These are phyloP conservation scores for Exophiala spinifera DNA, from an alignment of 2,329 filamentous ascomycete species.

Conservation along the genomic window DNA sequence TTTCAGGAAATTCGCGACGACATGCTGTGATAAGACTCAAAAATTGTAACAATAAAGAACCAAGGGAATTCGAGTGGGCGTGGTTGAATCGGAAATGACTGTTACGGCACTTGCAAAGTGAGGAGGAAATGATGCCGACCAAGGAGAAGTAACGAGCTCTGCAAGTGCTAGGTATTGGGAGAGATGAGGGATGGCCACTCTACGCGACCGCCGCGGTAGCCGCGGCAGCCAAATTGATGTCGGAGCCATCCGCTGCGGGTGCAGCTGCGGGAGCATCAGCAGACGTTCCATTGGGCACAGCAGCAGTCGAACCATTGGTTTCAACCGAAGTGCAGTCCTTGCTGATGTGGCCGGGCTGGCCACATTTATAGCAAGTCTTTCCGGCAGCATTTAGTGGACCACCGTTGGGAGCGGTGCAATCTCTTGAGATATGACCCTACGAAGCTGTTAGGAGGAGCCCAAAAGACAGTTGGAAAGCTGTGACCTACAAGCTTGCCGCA, in stretches of 20 bases:
- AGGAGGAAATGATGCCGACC: not conserved
- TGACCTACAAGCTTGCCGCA: slow-evolving; percentile 72
- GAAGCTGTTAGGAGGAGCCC: slow-evolving; percentile 11
- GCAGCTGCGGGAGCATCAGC: slow-evolving; percentile 22
- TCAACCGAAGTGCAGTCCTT: slow-evolving; percentile 85
- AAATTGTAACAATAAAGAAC: slow-evolving; percentile 2
- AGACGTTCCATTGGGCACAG: slow-evolving; percentile 20
- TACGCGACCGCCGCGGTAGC: slow-evolving; percentile 26
- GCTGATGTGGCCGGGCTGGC: slow-evolving; percentile 92
- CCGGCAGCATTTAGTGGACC: slow-evolving; percentile 92
- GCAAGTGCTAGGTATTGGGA: not conserved
- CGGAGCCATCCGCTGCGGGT: slow-evolving; percentile 19
- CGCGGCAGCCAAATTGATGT: slow-evolving; percentile 18
- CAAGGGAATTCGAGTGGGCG: not conserved
- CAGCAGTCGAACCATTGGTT: slow-evolving; percentile 39
- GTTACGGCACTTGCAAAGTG: slow-evolving; percentile 1
- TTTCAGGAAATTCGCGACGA: slow-evolving; percentile 12
- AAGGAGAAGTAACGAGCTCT: not conserved
- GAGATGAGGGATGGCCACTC: not conserved
- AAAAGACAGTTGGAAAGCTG: not conserved
- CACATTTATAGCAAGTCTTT: slow-evolving; percentile 98
- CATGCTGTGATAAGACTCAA: not conserved
- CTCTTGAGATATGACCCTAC: slow-evolving; percentile 79
- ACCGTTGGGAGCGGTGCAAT: slow-evolving; percentile 95
- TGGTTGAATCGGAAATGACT: slow-evolving; percentile 11